These are phyloP conservation scores for Fraxinus floribunda DNA, from an alignment of 305 asterid species.

Conservation along the genomic window DNA sequence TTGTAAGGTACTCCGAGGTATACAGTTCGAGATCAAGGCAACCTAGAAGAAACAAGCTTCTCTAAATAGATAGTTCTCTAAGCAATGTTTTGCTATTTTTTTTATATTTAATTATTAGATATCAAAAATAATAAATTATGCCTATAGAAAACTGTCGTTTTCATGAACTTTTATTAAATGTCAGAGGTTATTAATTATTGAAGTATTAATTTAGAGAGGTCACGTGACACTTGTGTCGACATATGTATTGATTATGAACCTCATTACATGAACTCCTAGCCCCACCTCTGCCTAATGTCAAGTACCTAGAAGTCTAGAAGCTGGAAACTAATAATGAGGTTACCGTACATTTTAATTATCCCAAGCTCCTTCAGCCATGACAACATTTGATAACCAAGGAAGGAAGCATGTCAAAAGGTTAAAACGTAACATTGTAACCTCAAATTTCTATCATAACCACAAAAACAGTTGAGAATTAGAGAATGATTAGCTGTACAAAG, in stretches of 20 bases:
- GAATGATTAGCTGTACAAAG: background rate
- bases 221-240: background rate
- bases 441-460: background rate
- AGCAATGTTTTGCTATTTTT: background rate
- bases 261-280: slow-evolving; percentile 5
- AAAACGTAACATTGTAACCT: background rate
- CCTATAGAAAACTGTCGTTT: background rate
- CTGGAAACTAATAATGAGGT: background rate
- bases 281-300: slow-evolving; percentile 15
- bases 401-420: background rate
- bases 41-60: background rate
- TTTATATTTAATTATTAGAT: background rate
- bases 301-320: slow-evolving; percentile 12
- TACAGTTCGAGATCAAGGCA: background rate
- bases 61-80: background rate
- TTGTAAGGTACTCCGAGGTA: background rate
- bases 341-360: slow-evolving; percentile 3
- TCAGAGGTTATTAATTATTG: background rate
- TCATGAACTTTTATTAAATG: background rate
- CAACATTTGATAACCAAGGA: slow-evolving; percentile 8
- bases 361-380: slow-evolving; percentile 17
- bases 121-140: background rate
- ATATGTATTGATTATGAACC: background rate
- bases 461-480: background rate
- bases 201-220: background rate